A percentile compares a stretch with the other conserved stretches of the same genome.
These are phyloP conservation scores for Thalia dealbata DNA, from an alignment of 176 grass and related monocot genomes.

Conservation along the genomic window DNA sequence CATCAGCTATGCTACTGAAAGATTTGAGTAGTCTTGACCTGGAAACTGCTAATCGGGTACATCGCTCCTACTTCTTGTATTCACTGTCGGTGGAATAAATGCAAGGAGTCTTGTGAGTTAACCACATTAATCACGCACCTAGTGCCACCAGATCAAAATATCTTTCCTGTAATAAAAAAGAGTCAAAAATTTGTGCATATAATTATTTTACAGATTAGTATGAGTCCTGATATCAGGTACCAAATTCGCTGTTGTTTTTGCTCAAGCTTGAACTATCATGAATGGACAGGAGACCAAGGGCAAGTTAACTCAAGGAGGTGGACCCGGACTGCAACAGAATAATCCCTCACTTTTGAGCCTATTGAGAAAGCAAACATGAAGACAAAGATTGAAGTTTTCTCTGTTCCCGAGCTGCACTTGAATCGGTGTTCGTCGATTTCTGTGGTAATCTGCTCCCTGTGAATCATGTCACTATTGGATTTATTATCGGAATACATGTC, in stretches of 20 bases:
- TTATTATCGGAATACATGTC: too few relatives aligned
- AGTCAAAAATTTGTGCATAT: neutral
- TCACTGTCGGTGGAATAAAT: neutral
- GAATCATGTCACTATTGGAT: too few relatives aligned
- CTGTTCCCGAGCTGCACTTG: too few relatives aligned
- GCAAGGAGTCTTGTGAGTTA: neutral
- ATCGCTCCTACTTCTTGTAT: neutral
- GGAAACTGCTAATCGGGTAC: conserved; percentile 4
- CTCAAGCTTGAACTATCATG: neutral
- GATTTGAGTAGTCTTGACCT: conserved; percentile 33
- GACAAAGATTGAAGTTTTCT: neutral
- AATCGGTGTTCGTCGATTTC: too few relatives aligned
- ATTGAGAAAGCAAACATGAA: conserved; percentile 2
- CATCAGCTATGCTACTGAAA: conserved; percentile 39
- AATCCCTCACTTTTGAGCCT: neutral
- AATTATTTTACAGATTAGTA: too few relatives aligned
- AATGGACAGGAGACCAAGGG: neutral
- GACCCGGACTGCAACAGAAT: neutral
- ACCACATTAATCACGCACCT: neutral
- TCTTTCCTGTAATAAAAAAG: neutral
- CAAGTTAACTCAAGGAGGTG: neutral
- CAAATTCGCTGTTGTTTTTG: neutral
- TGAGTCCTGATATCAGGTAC: neutral
- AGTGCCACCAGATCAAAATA: neutral
- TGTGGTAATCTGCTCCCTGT: too few relatives aligned